Evolutionary conservation across 2,329 filamentous ascomycete genomes (phyloP).

Genomic region (Alternaria tenuissima): DNA sequence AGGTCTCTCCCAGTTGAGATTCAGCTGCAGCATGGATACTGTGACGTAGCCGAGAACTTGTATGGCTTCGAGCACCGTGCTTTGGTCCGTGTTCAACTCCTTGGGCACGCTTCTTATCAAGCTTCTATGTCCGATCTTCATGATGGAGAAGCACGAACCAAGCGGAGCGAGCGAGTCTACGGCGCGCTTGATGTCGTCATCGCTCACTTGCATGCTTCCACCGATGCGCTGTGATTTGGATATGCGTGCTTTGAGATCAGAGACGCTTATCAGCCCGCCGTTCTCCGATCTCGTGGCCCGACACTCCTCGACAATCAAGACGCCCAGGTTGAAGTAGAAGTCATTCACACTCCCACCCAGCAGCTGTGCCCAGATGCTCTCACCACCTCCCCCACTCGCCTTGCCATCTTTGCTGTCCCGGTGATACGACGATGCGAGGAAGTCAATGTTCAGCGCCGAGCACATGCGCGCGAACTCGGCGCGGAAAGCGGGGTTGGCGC

Average conservation of each 20-base stretch:
- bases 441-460: conserved; percentile 94
- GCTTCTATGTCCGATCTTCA: conserved; percentile 81
- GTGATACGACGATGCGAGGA: conserved; percentile 68
- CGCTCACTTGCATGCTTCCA: conserved; percentile 77
- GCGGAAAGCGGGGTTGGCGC: conserved; percentile 91
- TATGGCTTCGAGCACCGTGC: conserved; percentile 87
- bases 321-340: conserved; percentile 97
- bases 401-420: conserved; percentile 60
- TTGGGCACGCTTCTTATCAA: conserved; percentile 94
- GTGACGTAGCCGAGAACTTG: conserved; percentile 91
- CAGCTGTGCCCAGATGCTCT: conserved; percentile 90
- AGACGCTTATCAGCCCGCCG: conserved; percentile 85
- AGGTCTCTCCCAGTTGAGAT: conserved; percentile 84
- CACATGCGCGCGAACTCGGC: conserved; percentile 99
- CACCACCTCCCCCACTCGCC: conserved; percentile 59
- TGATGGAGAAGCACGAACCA: conserved; percentile 84
- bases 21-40: conserved; percentile 85
- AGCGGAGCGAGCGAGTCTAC: conserved; percentile 87
- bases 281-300: conserved; percentile 87
- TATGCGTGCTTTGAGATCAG: conserved; percentile 80
- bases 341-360: conserved; percentile 92
- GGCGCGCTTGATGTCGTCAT: conserved; percentile 92
- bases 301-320: conserved; percentile 94
- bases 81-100: conserved; percentile 94
- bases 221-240: conserved; percentile 72